phyloP scores from a whole-genome alignment of 305 asterid genomes.

The Stenogyne calaminthoides region DNA sequence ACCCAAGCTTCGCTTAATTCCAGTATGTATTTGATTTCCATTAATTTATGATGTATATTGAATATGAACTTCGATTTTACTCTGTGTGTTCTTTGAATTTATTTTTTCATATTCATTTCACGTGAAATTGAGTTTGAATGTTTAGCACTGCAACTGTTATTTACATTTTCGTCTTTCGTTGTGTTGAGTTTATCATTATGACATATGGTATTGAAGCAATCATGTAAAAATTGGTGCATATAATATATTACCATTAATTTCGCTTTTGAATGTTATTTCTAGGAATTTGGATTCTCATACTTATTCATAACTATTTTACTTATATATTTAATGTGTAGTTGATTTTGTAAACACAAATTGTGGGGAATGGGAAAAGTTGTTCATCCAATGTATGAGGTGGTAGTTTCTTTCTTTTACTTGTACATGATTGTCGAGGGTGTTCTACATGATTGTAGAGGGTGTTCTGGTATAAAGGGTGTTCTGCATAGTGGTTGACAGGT shows the following conservation, averaged over 20 bases:
- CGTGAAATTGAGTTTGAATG: constrained; percentile 4
- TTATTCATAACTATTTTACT: neutral
- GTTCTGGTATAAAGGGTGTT: neutral
- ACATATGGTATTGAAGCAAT: neutral
- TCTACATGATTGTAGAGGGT: neutral
- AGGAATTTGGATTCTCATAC: neutral
- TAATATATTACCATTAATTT: neutral
- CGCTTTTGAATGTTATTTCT: neutral
- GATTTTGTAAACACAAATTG: neutral
- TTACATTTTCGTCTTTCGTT: neutral
- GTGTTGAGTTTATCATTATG: constrained; percentile 2
- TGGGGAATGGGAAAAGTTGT: neutral
- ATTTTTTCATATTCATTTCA: neutral
- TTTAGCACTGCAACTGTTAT: neutral
- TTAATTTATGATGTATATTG: neutral
- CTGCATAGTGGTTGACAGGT: neutral
- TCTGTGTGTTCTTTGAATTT: neutral
- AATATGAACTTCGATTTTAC: neutral
- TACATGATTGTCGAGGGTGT: neutral
- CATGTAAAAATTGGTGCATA: neutral
- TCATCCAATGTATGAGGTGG: neutral
- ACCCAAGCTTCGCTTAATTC: constrained; percentile 60
- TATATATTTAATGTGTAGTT: neutral
- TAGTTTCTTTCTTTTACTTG: neutral
- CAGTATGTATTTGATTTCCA: constrained; percentile 39